phyloP scores from a whole-genome alignment of 208 protist species.

The Crithidia acanthocephali region DNA sequence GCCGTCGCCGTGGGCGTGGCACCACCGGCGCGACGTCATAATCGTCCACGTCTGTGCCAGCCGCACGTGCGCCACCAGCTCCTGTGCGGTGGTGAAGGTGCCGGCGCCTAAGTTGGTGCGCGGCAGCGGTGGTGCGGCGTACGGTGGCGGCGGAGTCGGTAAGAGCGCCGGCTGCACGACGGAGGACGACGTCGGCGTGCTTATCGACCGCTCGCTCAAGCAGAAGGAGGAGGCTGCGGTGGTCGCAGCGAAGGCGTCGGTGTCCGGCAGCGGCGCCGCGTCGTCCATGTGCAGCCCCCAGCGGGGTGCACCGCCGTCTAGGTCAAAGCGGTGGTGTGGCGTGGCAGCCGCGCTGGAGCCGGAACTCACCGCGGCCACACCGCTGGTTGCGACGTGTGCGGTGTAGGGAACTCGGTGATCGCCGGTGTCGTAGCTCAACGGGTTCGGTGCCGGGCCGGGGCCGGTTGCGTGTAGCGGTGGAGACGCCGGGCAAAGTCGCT shows the following conservation, averaged over 20 bases:
- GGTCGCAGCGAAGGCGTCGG: background rate
- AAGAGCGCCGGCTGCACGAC: background rate
- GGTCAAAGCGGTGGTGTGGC: background rate
- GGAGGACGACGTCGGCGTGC: background rate
- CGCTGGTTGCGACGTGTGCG: background rate
- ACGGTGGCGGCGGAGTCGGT: conserved; percentile 26
- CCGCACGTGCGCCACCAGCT: conserved; percentile 22
- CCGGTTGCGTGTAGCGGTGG: background rate
- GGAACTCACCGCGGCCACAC: background rate
- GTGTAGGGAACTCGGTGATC: background rate
- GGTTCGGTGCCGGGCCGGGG: background rate
- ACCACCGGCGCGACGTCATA: conserved; percentile 3
- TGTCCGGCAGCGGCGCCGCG: background rate
- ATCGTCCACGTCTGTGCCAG: conserved; percentile 27
- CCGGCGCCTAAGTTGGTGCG: conserved; percentile 11
- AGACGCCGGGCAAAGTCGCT: conserved; percentile 10
- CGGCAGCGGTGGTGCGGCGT: conserved; percentile 6
- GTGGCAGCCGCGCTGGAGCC: background rate
- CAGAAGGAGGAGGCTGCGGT: background rate
- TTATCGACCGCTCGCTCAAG: background rate
- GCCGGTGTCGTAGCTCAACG: conserved; percentile 13
- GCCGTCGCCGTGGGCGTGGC: background rate
- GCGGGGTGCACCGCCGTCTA: background rate
- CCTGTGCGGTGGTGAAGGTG: conserved; percentile 16
- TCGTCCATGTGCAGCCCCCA: background rate